These are phyloP conservation scores for Massarina eburnea DNA, from an alignment of 2,329 filamentous ascomycete genomes.

Conservation along the genomic window DNA sequence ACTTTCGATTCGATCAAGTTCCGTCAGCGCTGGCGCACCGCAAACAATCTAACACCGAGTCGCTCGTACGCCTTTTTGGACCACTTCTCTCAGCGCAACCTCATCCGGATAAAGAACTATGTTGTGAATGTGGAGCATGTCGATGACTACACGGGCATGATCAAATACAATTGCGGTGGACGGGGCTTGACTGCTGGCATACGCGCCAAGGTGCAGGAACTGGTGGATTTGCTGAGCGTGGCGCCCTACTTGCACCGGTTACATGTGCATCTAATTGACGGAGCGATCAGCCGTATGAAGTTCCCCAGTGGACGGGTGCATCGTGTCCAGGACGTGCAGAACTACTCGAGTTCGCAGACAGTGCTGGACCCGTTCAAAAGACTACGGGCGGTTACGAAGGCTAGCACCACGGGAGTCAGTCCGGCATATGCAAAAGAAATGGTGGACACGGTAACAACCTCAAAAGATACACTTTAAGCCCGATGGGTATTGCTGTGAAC, in stretches of 20 bases:
- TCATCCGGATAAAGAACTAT: constrained; percentile 45
- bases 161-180: constrained; percentile 54
- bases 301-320: constrained; percentile 37
- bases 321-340: constrained; percentile 36
- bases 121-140: constrained; percentile 51
- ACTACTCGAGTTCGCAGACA: constrained; percentile 40
- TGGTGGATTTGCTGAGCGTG: constrained; percentile 42
- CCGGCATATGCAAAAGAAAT: constrained; percentile 40
- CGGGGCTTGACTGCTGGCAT: constrained; percentile 48
- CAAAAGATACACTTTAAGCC: constrained; percentile 18
- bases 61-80: constrained; percentile 45
- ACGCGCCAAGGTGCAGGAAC: constrained; percentile 41
- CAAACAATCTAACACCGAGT: constrained; percentile 46
- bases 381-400: constrained; percentile 40
- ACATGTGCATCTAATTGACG: constrained; percentile 36
- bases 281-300: constrained; percentile 26
- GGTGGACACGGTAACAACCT: constrained; percentile 34
- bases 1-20: constrained; percentile 49
- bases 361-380: constrained; percentile 47
- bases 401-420: constrained; percentile 43
- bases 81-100: constrained; percentile 45
- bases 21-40: constrained; percentile 47
- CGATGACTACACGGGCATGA: constrained; percentile 54
- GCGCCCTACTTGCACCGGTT: constrained; percentile 27
- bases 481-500: constrained; percentile 25